Conservation (phyloP, 495 filamentous ascomycete species). For the Massariosphaeria phaeospora region DNA sequence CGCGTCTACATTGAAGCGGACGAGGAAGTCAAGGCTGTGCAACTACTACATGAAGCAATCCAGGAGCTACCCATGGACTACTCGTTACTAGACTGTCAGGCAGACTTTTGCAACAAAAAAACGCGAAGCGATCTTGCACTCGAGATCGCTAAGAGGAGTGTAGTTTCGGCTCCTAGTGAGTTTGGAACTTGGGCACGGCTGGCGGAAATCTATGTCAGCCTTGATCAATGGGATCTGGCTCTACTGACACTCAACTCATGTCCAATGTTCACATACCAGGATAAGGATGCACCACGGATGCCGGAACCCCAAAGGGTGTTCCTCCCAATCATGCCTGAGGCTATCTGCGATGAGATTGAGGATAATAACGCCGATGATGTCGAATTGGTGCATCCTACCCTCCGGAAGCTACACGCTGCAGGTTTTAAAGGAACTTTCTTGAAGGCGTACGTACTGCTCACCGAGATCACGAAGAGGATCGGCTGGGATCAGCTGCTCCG, state of each 20-base stretch:
- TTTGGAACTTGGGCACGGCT: slow-evolving; percentile 95
- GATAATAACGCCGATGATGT: slow-evolving; percentile 68
- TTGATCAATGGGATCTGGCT: slow-evolving; percentile 92
- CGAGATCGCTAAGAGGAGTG: slow-evolving; percentile 87
- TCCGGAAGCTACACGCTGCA: slow-evolving; percentile 81
- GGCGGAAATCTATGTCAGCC: slow-evolving; percentile 82
- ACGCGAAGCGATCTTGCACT: slow-evolving; percentile 79
- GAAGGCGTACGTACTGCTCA: slow-evolving; percentile 88
- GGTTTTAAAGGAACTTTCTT: slow-evolving; percentile 90
- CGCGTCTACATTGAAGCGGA: slow-evolving; percentile 87
- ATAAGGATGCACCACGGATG: slow-evolving; percentile 92
- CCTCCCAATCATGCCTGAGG: slow-evolving; percentile 81
- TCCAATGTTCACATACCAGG: slow-evolving; percentile 99
- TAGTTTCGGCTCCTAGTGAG: slow-evolving; percentile 90
- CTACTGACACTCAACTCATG: slow-evolving; percentile 97
- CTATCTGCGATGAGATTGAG: slow-evolving; percentile 91
- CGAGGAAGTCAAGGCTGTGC: slow-evolving; percentile 91
- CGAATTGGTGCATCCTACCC: slow-evolving; percentile 80
- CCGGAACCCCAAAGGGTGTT: slow-evolving; percentile 81
- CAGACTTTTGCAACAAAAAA: slow-evolving; percentile 86
- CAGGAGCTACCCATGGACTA: slow-evolving; percentile 95
- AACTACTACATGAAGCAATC: slow-evolving; percentile 78
- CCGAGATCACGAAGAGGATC: slow-evolving; percentile 89
- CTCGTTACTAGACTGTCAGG: slow-evolving; percentile 86
- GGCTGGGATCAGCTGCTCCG: slow-evolving; percentile 95